A percentile compares a stretch with the other conserved stretches of the same genome.
Conservation (phyloP, 1,284 basidiomycete species). For the Trametes pubescens region DNA sequence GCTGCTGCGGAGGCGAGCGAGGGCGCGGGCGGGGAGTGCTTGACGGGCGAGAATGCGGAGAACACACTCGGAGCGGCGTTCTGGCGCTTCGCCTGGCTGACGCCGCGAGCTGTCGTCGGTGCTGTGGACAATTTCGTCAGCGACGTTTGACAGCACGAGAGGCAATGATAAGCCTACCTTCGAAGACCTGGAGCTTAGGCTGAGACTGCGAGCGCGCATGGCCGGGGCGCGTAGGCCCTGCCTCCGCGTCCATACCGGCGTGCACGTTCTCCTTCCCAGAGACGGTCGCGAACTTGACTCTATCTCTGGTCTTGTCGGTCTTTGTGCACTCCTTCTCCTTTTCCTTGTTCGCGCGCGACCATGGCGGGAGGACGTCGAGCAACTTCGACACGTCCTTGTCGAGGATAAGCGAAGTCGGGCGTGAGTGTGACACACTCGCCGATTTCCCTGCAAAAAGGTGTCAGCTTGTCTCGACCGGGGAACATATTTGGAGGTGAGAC, state of each 20-base stretch:
- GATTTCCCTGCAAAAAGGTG: constrained; percentile 53
- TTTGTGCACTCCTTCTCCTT: constrained; percentile 29
- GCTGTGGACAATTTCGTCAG: not conserved
- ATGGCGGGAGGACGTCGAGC: constrained; percentile 49
- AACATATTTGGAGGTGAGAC: constrained; percentile 16
- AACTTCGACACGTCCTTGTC: constrained; percentile 57
- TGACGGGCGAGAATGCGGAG: constrained; percentile 42
- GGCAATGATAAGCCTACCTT: constrained; percentile 4
- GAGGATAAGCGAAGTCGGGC: constrained; percentile 52
- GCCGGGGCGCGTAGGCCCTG: constrained; percentile 18
- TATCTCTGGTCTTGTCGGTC: constrained; percentile 19
- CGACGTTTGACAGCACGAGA: not conserved
- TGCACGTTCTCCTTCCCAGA: constrained; percentile 25
- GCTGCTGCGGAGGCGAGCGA: constrained; percentile 23
- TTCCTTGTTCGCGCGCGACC: constrained; percentile 37
- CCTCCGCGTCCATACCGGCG: constrained; percentile 15
- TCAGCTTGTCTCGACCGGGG: not conserved
- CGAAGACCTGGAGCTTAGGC: constrained; percentile 38
- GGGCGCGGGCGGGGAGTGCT: constrained; percentile 35
- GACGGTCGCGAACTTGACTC: constrained; percentile 8
- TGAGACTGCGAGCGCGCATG: constrained; percentile 44
- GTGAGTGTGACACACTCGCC: constrained; percentile 53
- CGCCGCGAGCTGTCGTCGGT: constrained; percentile 25
- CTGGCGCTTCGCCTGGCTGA: constrained; percentile 33
- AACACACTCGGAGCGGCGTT: constrained; percentile 33